phyloP scores from a whole-genome alignment of 192 early-diverging fungal species.

The Obelidium mucronatum region DNA sequence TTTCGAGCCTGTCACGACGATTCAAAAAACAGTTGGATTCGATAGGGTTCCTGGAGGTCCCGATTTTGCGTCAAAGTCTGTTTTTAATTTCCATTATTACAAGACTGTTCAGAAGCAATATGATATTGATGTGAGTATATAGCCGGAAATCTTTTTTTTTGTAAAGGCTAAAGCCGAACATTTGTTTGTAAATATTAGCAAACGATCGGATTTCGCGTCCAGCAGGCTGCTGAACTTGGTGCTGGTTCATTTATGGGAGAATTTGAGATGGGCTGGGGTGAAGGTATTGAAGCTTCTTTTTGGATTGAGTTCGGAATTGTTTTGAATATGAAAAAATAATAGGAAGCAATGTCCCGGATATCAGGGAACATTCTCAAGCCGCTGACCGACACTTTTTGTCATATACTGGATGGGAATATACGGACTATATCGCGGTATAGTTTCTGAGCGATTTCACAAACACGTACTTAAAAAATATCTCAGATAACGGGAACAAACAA shows the following conservation, averaged over 20 bases:
- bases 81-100: slow-evolving; percentile 35
- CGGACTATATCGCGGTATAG: slow-evolving; percentile 27
- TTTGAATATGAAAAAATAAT: background rate
- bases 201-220: slow-evolving; percentile 24
- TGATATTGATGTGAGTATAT: slow-evolving; percentile 1
- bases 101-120: slow-evolving; percentile 14
- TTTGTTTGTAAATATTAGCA: background rate
- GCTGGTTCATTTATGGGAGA: slow-evolving; percentile 34
- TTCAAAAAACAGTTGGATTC: slow-evolving; percentile 38
- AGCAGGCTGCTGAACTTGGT: slow-evolving; percentile 20
- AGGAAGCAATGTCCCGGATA: slow-evolving; percentile 24
- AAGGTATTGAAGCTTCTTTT: background rate
- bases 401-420: slow-evolving; percentile 37
- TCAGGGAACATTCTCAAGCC: background rate
- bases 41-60: slow-evolving; percentile 15
- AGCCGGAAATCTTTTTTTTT: background rate
- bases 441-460: background rate
- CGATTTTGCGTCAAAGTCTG: slow-evolving; percentile 10
- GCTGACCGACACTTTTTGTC: slow-evolving; percentile 29
- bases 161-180: background rate
- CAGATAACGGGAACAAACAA: slow-evolving; percentile 40
- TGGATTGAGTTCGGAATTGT: background rate
- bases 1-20: slow-evolving; percentile 35
- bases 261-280: slow-evolving; percentile 38
- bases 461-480: background rate